phyloP scores from a whole-genome alignment of 768 basidiomycete species.

The Kwoniella botswanensis region DNA sequence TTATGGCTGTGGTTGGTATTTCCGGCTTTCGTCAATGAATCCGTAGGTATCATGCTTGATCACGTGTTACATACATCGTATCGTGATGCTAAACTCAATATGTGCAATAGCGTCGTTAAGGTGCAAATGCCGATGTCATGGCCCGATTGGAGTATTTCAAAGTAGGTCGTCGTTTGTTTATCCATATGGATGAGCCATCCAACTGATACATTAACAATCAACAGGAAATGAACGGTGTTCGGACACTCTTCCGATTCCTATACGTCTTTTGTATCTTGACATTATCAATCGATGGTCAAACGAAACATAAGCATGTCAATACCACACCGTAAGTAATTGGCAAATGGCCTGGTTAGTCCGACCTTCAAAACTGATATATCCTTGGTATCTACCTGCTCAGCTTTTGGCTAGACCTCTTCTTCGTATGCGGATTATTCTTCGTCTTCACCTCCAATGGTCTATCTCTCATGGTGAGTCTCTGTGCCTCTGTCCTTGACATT shows the following conservation, averaged over 20 bases:
- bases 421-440: slow-evolving; percentile 30
- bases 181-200: neutral
- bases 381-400: slow-evolving; percentile 3
- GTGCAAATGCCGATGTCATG: slow-evolving; percentile 48
- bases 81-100: neutral
- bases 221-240: slow-evolving; percentile 36
- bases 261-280: slow-evolving; percentile 36
- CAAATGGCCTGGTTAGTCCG: neutral
- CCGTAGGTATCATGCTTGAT: slow-evolving; percentile 6
- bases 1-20: slow-evolving; percentile 39
- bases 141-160: slow-evolving; percentile 47
- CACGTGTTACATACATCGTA: neutral
- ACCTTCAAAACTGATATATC: neutral
- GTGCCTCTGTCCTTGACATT: too few species aligned
- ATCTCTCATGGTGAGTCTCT: slow-evolving; percentile 40
- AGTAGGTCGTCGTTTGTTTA: neutral
- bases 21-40: slow-evolving; percentile 47
- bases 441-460: slow-evolving; percentile 43
- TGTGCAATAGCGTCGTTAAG: slow-evolving; percentile 31
- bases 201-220: neutral
- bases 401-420: slow-evolving; percentile 41
- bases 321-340: slow-evolving; percentile 31
- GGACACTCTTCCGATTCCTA: slow-evolving; percentile 41
- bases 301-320: slow-evolving; percentile 34
- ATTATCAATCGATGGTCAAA: slow-evolving; percentile 40